Base-by-base conservation (phyloP, 2,329 filamentous ascomycete species). In the Tolypocladium guangdongense region DNA sequence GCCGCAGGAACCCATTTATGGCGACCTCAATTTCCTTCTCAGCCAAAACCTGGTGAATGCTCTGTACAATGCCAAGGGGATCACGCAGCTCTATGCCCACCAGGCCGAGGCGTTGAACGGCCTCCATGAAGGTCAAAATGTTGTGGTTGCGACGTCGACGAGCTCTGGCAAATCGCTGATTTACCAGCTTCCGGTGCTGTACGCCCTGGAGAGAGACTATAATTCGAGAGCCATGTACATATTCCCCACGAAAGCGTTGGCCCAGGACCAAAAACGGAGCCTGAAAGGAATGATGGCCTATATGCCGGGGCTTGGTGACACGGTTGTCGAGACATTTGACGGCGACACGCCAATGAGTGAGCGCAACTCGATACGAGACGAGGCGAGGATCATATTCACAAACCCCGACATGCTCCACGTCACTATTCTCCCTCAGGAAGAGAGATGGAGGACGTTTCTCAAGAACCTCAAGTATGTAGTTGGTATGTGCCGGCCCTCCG, bases 321-420 rank as follows among this genome's bases (percentile, higher is more conserved):
- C 84, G 0, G 72, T 95, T 20, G 89, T 96, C 2, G 93, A 96
- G 64, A 96, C 93, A 0, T 97, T 95, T 60, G 93, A 99, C 65
- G 93, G 93, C 7, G 93, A 99, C 66, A 99, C 93, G 0, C 84
- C 88, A 0, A 91, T 95, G 83, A 69, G 72, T 6, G 84, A 87
- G 56, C 81, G 93, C 24, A 89, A 89, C 58, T 65, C 75, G 32
- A 92, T 99, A 57, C 82, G 92, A 7, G 91, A 97, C 39, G 84
- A 95, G 68, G 93, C 87, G 0, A 81, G 90, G 27, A 90, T 97
- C 57, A 92, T 99, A 50, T 96, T 99, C 64, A 99, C 93, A 0
- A 99, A 99, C 62, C 93, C 93, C 0, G 93, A 99, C 63, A 99
- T 97, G 91, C 77, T 99, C 37, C 93, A 99, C 61, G 82, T 96